Evolutionary conservation across 2,329 filamentous ascomycete genomes (phyloP).

Genomic region (Ilyonectria destructans): DNA sequence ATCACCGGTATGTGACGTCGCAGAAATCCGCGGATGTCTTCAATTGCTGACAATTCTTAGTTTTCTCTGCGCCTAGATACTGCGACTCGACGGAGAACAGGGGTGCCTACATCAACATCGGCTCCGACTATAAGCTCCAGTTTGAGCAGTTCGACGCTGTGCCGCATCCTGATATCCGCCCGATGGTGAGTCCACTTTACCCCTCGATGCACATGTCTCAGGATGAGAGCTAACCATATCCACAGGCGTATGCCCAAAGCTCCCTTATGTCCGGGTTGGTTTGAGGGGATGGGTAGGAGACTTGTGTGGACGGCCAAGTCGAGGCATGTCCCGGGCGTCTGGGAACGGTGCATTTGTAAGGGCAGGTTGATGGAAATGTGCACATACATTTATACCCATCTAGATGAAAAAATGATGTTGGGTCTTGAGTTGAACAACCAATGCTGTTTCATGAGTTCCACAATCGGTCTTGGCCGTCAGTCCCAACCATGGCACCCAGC

Average conservation of each 20-base stretch:
- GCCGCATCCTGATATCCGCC: slow-evolving; percentile 94
- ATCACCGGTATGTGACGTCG: slow-evolving; percentile 80
- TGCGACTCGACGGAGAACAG: slow-evolving; percentile 99
- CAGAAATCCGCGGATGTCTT: background rate
- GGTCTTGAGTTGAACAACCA: slow-evolving; percentile 24
- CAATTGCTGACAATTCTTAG: slow-evolving; percentile 59
- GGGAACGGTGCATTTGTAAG: slow-evolving; percentile 48
- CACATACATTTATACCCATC: slow-evolving; percentile 50
- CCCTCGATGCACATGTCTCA: background rate
- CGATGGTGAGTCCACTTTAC: slow-evolving; percentile 75
- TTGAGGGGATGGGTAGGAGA: slow-evolving; percentile 27
- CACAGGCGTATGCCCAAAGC: slow-evolving; percentile 86
- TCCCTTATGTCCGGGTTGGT: slow-evolving; percentile 76
- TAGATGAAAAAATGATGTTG: slow-evolving; percentile 41
- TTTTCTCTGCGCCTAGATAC: slow-evolving; percentile 98
- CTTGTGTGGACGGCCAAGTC: slow-evolving; percentile 27
- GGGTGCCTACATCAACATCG: slow-evolving; percentile 98
- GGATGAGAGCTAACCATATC: slow-evolving; percentile 46
- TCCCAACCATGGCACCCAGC: slow-evolving; percentile 73
- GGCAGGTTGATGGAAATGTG: slow-evolving; percentile 47
- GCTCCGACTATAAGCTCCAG: slow-evolving; percentile 89
- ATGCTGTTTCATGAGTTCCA: slow-evolving; percentile 60
- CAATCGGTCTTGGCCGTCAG: slow-evolving; percentile 60
- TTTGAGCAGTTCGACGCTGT: slow-evolving; percentile 97
- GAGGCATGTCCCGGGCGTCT: slow-evolving; percentile 47